These are phyloP conservation scores for Elsinoe perseae DNA, from an alignment of 2,329 filamentous ascomycete genomes.

Conservation along the genomic window DNA sequence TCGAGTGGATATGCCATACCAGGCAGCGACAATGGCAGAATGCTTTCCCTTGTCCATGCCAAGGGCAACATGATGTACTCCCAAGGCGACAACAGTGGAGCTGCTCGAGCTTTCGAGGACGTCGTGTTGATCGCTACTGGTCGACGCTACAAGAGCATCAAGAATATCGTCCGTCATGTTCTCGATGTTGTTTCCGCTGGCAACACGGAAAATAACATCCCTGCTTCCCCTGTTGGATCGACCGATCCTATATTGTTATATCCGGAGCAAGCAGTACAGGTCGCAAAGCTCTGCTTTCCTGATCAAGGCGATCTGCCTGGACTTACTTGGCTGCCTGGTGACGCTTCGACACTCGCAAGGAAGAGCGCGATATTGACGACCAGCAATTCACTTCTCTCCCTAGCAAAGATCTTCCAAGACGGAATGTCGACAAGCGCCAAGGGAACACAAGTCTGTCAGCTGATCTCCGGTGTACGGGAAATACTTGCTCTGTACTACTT, in stretches of 20 bases:
- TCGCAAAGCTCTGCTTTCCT: slow-evolving; percentile 74
- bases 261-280: slow-evolving; percentile 75
- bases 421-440: slow-evolving; percentile 69
- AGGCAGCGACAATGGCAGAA: slow-evolving; percentile 80
- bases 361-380: slow-evolving; percentile 84
- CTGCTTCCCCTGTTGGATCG: slow-evolving; percentile 29
- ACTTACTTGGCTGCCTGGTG: slow-evolving; percentile 53
- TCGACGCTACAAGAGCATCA: slow-evolving; percentile 60
- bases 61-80: slow-evolving; percentile 99
- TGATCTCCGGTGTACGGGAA: slow-evolving; percentile 71
- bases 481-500: slow-evolving; percentile 93
- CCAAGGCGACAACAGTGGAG: slow-evolving; percentile 69
- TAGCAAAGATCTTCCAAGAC: slow-evolving; percentile 97
- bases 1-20: slow-evolving; percentile 79
- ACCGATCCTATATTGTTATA: slow-evolving; percentile 66
- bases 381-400: slow-evolving; percentile 86
- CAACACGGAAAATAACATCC: slow-evolving; percentile 24
- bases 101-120: slow-evolving; percentile 87
- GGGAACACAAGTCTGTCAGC: slow-evolving; percentile 26
- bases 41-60: slow-evolving; percentile 87
- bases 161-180: slow-evolving; percentile 70
- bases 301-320: slow-evolving; percentile 71
- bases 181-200: slow-evolving; percentile 54
- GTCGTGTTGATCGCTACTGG: slow-evolving; percentile 84
- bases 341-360: slow-evolving; percentile 58